Base-by-base conservation (phyloP, 192 early-diverging fungal genomes). In the Umbelopsis sp. region DNA sequence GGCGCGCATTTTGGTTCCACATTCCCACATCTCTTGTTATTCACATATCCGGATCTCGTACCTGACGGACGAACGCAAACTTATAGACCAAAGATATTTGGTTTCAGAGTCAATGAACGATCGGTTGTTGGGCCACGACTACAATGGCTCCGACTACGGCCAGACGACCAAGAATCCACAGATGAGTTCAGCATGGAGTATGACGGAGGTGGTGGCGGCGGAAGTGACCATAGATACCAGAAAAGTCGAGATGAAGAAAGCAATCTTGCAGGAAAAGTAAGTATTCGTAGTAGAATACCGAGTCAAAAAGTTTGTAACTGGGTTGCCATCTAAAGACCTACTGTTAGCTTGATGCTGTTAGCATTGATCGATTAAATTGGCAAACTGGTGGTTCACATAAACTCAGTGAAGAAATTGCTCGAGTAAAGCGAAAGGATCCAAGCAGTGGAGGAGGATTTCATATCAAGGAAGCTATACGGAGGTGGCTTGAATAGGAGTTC, bases 1-100 rank as follows among this genome's bases (percentile, higher is more conserved):
- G 94, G 97, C 65, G 93, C 96, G 45, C 93, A 90, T 75, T 99
- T 99, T 86, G 96, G 96, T 36, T 93, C 96, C 16, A 97, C 96
- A 0, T 97, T 98, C 78, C 88, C 93, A 14, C 90, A 95, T 76
- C 84, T 99, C 59, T 84, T 98, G 29, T 96, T 97, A 79, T 84
- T 92, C 79, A 91, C 89, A 17, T 97, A 89, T 83, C 94, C 96
- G 1, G 87, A 93, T 32, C 79, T 94, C 45, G 77, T 91, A 14
- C 96, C 94, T 53, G 56, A 76, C 20, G 78, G 81, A 9, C 75
- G 72, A 69, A 70, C 68, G 51, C 82, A 82, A 29, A 85, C 94
- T 34, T 98, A 96, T 82, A 79, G 86, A 20, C 96, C 96, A 25
- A 84, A 81, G 25, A 92, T 99, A 38, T 99, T 96, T 83, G 96